Evolutionary conservation across 1,284 basidiomycete genomes (phyloP).

Genomic region (Ceratobasidium sp.): DNA sequence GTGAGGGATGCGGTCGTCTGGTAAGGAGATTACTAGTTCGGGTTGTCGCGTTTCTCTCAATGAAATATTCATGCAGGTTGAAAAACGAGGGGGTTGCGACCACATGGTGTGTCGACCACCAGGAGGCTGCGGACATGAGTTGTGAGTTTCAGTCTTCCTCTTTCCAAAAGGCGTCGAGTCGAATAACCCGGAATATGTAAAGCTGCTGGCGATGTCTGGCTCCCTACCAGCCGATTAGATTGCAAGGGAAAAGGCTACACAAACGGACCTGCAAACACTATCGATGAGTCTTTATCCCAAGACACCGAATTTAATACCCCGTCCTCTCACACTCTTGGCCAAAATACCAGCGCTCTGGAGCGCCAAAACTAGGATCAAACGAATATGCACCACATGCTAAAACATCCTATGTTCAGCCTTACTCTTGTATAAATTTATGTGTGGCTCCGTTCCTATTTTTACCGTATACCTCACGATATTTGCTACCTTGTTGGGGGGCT

Average conservation of each 20-base stretch:
- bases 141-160: background rate
- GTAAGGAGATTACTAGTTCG: background rate
- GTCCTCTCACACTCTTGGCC: too few relatives aligned
- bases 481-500: too few relatives aligned
- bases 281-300: background rate
- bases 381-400: too few relatives aligned
- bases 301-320: too few relatives aligned
- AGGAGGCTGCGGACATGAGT: background rate
- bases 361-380: too few relatives aligned
- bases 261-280: background rate
- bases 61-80: background rate
- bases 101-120: background rate
- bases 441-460: too few relatives aligned
- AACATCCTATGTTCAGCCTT: too few relatives aligned
- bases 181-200: background rate
- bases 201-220: slow-evolving; percentile 8
- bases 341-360: too few relatives aligned
- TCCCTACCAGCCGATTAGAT: background rate
- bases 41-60: background rate
- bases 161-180: background rate
- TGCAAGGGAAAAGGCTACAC: background rate
- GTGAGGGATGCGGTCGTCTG: slow-evolving; percentile 5
- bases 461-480: too few relatives aligned
- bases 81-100: background rate
- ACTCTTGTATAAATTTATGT: too few relatives aligned